phyloP scores from a whole-genome alignment of 305 asterid species.

The Ruellia speciosa region DNA sequence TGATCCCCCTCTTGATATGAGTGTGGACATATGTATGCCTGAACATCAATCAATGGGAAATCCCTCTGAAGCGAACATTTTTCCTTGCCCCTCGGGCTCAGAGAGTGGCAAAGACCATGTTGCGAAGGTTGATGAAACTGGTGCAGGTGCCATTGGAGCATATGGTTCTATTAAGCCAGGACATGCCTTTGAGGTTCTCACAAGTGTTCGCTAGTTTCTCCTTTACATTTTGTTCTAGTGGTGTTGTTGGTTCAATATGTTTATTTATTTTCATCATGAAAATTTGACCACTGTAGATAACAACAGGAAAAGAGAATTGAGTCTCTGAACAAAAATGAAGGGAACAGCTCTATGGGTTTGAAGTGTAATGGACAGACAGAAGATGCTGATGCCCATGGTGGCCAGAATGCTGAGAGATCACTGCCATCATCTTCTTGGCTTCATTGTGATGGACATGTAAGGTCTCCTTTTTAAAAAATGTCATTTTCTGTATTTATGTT shows the following conservation, averaged over 20 bases:
- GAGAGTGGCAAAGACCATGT: slow-evolving; percentile 26
- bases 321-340: slow-evolving; percentile 25
- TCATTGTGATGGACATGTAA: slow-evolving; percentile 50
- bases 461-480: slow-evolving; percentile 13
- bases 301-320: slow-evolving; percentile 65
- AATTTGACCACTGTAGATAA: slow-evolving; percentile 76
- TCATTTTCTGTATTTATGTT: background rate
- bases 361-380: slow-evolving; percentile 21
- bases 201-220: slow-evolving; percentile 19
- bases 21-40: slow-evolving; percentile 40
- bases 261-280: slow-evolving; percentile 55
- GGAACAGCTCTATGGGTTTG: slow-evolving; percentile 29
- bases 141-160: slow-evolving; percentile 26
- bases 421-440: slow-evolving; percentile 24
- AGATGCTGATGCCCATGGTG: slow-evolving; percentile 26
- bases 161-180: slow-evolving; percentile 28
- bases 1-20: slow-evolving; percentile 93
- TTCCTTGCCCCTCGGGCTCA: slow-evolving; percentile 30
- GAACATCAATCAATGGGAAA: slow-evolving; percentile 35
- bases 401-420: slow-evolving; percentile 23
- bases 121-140: slow-evolving; percentile 28
- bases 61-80: slow-evolving; percentile 30
- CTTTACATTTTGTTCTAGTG: slow-evolving; percentile 16
- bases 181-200: slow-evolving; percentile 35
- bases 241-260: slow-evolving; percentile 26